Conservation (phyloP, 2,329 filamentous ascomycete species). For the Tricladium varicosporioides region DNA sequence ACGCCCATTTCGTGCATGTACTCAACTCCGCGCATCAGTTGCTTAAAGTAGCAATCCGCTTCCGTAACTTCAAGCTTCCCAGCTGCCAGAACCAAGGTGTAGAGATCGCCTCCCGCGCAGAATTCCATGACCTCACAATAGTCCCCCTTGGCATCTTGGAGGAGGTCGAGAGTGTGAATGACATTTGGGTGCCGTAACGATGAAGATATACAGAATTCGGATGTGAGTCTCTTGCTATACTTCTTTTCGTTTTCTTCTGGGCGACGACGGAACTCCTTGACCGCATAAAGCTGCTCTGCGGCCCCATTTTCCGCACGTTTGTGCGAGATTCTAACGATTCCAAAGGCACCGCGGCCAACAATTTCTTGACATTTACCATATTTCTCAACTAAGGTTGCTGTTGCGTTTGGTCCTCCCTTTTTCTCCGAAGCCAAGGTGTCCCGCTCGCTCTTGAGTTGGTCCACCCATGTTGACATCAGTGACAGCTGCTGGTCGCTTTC, state of each 20-base stretch:
- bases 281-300: constrained; percentile 88
- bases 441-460: constrained; percentile 85
- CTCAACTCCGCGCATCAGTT: constrained; percentile 97
- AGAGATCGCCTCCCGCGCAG: constrained; percentile 92
- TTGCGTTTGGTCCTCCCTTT: constrained; percentile 71
- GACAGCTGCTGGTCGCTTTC: constrained; percentile 79
- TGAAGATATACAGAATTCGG: constrained; percentile 97
- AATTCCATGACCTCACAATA: constrained; percentile 99
- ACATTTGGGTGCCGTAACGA: constrained; percentile 96
- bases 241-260: constrained; percentile 95
- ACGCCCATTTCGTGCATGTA: constrained; percentile 99
- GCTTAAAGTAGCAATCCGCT: constrained; percentile 98
- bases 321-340: constrained; percentile 95
- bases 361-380: constrained; percentile 99
- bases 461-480: constrained; percentile 93
- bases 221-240: constrained; percentile 95
- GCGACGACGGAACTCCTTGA: constrained; percentile 95
- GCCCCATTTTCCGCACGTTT: constrained; percentile 81
- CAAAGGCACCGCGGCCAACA: constrained; percentile 92
- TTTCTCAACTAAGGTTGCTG: constrained; percentile 84
- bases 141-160: constrained; percentile 94
- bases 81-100: constrained; percentile 86
- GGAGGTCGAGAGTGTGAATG: constrained; percentile 92
- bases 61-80: constrained; percentile 89
- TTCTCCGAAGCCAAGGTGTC: constrained; percentile 73